phyloP scores from a whole-genome alignment of 106 monocot genomes.

The Platanthera zijinensis region DNA sequence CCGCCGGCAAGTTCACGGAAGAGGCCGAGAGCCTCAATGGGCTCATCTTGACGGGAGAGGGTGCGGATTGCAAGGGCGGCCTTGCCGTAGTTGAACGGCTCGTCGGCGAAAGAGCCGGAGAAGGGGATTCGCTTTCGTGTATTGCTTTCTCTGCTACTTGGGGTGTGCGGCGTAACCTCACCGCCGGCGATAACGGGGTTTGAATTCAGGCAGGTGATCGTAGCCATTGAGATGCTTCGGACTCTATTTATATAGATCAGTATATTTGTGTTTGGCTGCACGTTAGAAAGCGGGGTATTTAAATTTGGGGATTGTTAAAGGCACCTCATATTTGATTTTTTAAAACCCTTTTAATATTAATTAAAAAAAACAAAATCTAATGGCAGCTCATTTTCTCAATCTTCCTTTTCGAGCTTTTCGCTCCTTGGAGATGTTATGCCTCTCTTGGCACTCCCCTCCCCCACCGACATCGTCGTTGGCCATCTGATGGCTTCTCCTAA shows the following conservation, averaged over 20 bases:
- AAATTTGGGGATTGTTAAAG: too few relatives aligned
- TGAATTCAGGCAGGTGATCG: not conserved
- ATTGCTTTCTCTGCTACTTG: not conserved
- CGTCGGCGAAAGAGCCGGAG: not conserved
- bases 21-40: slow-evolving; percentile 19
- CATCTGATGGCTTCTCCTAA: too few relatives aligned
- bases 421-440: too few relatives aligned
- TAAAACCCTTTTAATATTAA: too few relatives aligned
- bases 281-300: too few relatives aligned
- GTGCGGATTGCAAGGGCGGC: slow-evolving; percentile 12
- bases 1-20: slow-evolving; percentile 19
- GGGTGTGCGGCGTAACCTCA: not conserved
- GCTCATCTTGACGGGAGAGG: slow-evolving; percentile 13
- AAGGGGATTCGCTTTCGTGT: not conserved
- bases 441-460: too few relatives aligned
- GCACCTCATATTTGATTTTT: too few relatives aligned
- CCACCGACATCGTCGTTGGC: too few relatives aligned
- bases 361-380: too few relatives aligned
- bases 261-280: too few relatives aligned
- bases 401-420: too few relatives aligned
- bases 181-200: not conserved
- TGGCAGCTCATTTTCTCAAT: too few relatives aligned
- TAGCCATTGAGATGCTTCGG: not conserved
- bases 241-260: not conserved
- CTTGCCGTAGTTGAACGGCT: not conserved